phyloP scores from a whole-genome alignment of 2,329 filamentous ascomycete genomes.

The Ustulina deusta region DNA sequence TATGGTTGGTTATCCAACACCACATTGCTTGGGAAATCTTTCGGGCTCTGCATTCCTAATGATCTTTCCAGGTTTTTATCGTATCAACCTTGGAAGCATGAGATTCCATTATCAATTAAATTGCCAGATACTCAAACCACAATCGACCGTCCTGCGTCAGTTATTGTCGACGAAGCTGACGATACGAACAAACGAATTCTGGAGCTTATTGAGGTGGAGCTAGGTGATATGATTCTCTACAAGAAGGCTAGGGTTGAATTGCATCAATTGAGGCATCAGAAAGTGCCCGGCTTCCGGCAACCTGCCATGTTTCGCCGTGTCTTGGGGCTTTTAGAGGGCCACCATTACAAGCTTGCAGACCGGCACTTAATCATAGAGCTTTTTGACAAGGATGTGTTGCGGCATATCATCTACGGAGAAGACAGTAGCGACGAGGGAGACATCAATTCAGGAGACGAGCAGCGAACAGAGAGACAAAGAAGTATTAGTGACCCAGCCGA shows the following conservation, averaged over 20 bases:
- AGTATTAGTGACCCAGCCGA: conserved; percentile 59
- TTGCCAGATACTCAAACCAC: conserved; percentile 67
- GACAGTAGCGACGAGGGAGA: conserved; percentile 56
- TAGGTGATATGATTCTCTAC: conserved; percentile 93
- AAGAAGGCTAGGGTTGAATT: conserved; percentile 88
- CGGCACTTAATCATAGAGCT: conserved; percentile 92
- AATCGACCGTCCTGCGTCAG: conserved; percentile 59
- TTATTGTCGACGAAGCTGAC: conserved; percentile 71
- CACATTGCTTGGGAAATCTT: conserved; percentile 81
- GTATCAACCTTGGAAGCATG: conserved; percentile 70
- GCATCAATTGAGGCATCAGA: conserved; percentile 78
- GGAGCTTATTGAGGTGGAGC: conserved; percentile 80
- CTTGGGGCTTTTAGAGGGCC: conserved; percentile 85
- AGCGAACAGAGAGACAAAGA: conserved; percentile 68
- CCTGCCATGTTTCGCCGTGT: conserved; percentile 85
- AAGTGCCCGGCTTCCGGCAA: conserved; percentile 79
- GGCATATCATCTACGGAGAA: conserved; percentile 84
- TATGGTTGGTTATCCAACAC: conserved; percentile 94
- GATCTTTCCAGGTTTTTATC: conserved; percentile 84
- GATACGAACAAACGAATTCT: conserved; percentile 80
- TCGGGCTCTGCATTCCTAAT: conserved; percentile 88
- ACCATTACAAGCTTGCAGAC: conserved; percentile 88
- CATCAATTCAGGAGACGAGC: conserved; percentile 63
- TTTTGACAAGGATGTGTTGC: conserved; percentile 90
- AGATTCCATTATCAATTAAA: conserved; percentile 60